Evolutionary conservation across 164 flowering plant species (phyloP).

Genomic region (Pachysandra terminalis): DNA sequence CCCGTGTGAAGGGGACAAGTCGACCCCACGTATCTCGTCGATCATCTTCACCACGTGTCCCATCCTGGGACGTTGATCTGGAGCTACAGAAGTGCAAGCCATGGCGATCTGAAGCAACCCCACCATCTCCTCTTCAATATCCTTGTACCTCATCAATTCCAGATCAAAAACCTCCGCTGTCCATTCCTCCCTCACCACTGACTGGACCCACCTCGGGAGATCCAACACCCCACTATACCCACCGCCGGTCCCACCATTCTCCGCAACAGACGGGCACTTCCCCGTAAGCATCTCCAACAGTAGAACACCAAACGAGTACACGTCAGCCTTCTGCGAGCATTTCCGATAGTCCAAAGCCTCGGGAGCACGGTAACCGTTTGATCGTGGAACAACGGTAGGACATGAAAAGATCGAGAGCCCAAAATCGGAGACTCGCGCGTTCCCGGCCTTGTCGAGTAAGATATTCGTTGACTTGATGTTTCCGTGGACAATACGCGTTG

Average conservation of each 20-base stretch:
- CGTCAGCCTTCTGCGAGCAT: slow-evolving; percentile 61
- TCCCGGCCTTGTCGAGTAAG: slow-evolving; percentile 58
- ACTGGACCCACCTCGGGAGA: slow-evolving; percentile 85
- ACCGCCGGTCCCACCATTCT: slow-evolving; percentile 30
- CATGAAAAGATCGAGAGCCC: slow-evolving; percentile 53
- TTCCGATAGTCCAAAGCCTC: slow-evolving; percentile 50
- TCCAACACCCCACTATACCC: slow-evolving; percentile 49
- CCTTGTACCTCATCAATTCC: slow-evolving; percentile 90
- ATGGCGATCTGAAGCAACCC: slow-evolving; percentile 76
- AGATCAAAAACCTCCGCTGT: slow-evolving; percentile 93
- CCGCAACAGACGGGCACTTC: slow-evolving; percentile 27
- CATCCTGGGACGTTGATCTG: slow-evolving; percentile 79
- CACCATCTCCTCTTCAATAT: slow-evolving; percentile 90
- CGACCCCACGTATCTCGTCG: slow-evolving; percentile 69
- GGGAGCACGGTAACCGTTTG: slow-evolving; percentile 81
- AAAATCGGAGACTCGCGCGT: slow-evolving; percentile 60
- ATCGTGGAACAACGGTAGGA: slow-evolving; percentile 28
- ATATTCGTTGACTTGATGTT: slow-evolving; percentile 84
- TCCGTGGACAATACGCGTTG: slow-evolving; percentile 59
- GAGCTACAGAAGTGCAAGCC: slow-evolving; percentile 52
- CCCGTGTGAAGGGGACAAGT: slow-evolving; percentile 59
- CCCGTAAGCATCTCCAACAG: slow-evolving; percentile 66
- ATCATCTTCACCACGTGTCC: slow-evolving; percentile 65
- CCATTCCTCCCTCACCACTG: slow-evolving; percentile 96
- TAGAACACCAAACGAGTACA: slow-evolving; percentile 77